Evolutionary conservation across 306 rosid species (phyloP).

Genomic region (Gillenia trifoliata): DNA sequence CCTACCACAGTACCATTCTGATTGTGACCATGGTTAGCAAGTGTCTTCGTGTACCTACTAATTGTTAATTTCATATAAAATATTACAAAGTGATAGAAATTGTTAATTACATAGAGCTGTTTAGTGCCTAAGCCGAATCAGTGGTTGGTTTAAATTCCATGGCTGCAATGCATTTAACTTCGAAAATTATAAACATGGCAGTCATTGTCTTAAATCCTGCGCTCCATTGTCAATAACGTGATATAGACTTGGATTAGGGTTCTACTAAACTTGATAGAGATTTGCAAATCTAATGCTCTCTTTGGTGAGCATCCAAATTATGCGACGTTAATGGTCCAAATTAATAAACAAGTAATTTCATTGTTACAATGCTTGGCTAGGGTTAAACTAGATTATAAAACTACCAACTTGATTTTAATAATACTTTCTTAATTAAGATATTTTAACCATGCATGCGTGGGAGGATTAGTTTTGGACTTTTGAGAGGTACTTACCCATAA

Average conservation of each 20-base stretch:
- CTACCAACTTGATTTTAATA: neutral
- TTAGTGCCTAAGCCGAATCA: no score
- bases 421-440: neutral
- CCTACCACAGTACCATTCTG: no score
- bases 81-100: no score
- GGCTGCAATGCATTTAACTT: neutral
- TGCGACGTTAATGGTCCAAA: no score
- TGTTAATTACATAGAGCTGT: no score
- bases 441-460: neutral
- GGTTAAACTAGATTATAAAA: neutral
- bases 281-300: slow-evolving; percentile 7
- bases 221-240: neutral
- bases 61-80: no score
- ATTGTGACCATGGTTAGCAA: no score
- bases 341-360: no score
- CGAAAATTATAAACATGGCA: neutral
- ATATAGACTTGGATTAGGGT: neutral
- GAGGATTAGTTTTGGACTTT: neutral
- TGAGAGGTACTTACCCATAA: no score
- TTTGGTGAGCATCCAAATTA: no score
- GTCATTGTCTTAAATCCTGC: neutral
- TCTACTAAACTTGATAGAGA: neutral
- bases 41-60: no score
- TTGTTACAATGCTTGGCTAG: neutral
- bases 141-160: no score